Base-by-base conservation (phyloP, 805 yeast species). In the Geotrichum ghanense region DNA sequence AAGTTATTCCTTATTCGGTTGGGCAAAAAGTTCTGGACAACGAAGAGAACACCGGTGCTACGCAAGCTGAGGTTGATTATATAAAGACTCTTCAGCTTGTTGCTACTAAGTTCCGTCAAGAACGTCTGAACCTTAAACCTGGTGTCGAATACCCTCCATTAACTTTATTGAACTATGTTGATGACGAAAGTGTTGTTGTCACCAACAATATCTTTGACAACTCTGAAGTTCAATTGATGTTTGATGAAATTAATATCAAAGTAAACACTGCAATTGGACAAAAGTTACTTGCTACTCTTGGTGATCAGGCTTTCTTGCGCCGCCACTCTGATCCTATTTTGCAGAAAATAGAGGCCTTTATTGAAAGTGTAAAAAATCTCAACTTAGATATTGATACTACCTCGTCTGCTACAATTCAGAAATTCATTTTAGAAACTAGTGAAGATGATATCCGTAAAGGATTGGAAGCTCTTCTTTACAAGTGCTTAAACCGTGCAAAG, bases 251-350 rank as follows among this genome's bases (percentile, higher is more conserved):
- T 25, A 75, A 79, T 56, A 79, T 82, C 56, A 84, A 80, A 60
- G 94, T 82, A 3, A 90, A 92, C 64, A 71, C 78, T 40, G 85
- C 94, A 1, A 79, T 92, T 47, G 98, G 97, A 1, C 84, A 86
- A 52, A 78, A 75, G 55, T 67, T 83, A 14, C 82, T 82, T 56
- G 77, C 90, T 1, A 75, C 73, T 3, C 69, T 90, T 35, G 96
- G 97, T 0, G 88, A 83, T 53, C 64, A 71, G 45, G 85, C 97
- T 0, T 75, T 92, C 41, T 74, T 92, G 57, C 81, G 97, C 65
- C 83, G 94, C 59, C 95, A 89, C 55, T 74, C 84, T 2, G 76
- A 83, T 52, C 98, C 98, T 22, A 78, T 90, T 3, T 68, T 81
- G 48, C 81, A 80, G 27, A 84, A 88, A 58, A 70, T 90, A 65